Evolutionary conservation across 371 early-diverging fungal genomes (phyloP), one percentile per base, ranked within the genome.

Genomic region (Caulochytrium protostelioides): DNA sequence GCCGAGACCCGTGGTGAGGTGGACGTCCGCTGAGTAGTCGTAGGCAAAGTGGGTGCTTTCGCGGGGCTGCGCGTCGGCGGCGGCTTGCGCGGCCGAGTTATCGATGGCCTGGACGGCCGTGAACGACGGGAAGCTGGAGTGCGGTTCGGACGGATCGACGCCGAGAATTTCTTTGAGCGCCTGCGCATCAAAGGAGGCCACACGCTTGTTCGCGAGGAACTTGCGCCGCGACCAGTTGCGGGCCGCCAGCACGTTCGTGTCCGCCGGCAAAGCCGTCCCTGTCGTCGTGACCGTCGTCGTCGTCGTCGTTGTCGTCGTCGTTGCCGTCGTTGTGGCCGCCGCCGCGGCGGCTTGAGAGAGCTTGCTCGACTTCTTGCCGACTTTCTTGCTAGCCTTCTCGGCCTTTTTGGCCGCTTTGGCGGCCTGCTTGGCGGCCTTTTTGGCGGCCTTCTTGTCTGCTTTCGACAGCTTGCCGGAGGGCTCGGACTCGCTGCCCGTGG

Each of bases 391-490:
- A 16, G 71, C 77, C 32, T 78, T 59, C 40, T 78, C 47, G 13
- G 75, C 76, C 30, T 74, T 57, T 42, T 80, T 80, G 42, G 76
- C 81, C 23, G 74, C 46, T 13, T 71, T 74, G 4, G 69, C 61
- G 43, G 3, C 74, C 64, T 12, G 74, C 69, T 39, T 66, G 68
- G 43, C 75, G 74, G 2, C 50, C 42, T 13, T 51, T 65, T 17
- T n/a, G 28, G 27, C 17, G 19, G 8, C 4, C 26, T 21, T 22
- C 24, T 15, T 18, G 14, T 7, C 7, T 6, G 4, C 8, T 22
- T 32, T 17, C 6, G 9, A 22, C 8, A 10, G n/a, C 14, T 10
- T 20, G 22, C 27, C 12, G 34, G n/a, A n/a, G n/a, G n/a, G n/a
- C n/a, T n/a, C n/a, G n/a, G n/a, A n/a, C n/a, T n/a, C n/a, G n/a